These are phyloP conservation scores for Cyberlindnera euphorbiiphila DNA, from an alignment of 805 yeast genomes.

Conservation along the genomic window DNA sequence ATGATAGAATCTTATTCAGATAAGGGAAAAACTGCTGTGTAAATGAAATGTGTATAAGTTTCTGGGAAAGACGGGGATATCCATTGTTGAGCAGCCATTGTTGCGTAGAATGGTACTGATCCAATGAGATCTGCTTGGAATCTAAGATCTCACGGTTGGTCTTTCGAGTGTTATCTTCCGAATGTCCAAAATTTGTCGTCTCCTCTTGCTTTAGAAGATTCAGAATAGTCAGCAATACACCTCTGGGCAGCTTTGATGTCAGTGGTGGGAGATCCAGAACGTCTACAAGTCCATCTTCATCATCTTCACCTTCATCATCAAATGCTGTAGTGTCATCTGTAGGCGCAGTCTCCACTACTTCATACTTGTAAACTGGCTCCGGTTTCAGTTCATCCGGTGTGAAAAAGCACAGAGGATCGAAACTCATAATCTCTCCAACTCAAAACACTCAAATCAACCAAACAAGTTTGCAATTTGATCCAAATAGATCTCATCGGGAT, in stretches of 20 bases:
- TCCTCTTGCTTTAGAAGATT: slow-evolving; percentile 45
- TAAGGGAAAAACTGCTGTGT: slow-evolving; percentile 40
- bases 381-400: slow-evolving; percentile 17
- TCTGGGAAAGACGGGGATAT: slow-evolving; percentile 30
- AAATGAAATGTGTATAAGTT: slow-evolving; percentile 31
- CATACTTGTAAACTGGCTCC: too few species aligned
- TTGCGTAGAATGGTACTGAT: slow-evolving; percentile 29
- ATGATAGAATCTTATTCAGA: slow-evolving; percentile 43
- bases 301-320: slow-evolving; percentile 9
- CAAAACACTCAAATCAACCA: background rate
- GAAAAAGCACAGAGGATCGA: slow-evolving; percentile 36
- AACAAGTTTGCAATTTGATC: too few species aligned
- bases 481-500: too few species aligned
- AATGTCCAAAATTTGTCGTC: slow-evolving; percentile 46
- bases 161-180: slow-evolving; percentile 2
- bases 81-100: slow-evolving; percentile 42
- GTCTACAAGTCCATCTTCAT: slow-evolving; percentile 38
- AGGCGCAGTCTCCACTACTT: background rate
- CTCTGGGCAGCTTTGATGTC: slow-evolving; percentile 42
- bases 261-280: slow-evolving; percentile 56
- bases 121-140: slow-evolving; percentile 32
- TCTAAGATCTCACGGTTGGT: slow-evolving; percentile 27
- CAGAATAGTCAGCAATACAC: slow-evolving; percentile 42
- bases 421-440: slow-evolving; percentile 16
- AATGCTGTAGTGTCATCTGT: background rate